Percentiles rank a stretch among this genome's conserved stretches.
Evolutionary conservation across 305 asterid genomes (phyloP).

Genomic region (Fraxinus dipetala): DNA sequence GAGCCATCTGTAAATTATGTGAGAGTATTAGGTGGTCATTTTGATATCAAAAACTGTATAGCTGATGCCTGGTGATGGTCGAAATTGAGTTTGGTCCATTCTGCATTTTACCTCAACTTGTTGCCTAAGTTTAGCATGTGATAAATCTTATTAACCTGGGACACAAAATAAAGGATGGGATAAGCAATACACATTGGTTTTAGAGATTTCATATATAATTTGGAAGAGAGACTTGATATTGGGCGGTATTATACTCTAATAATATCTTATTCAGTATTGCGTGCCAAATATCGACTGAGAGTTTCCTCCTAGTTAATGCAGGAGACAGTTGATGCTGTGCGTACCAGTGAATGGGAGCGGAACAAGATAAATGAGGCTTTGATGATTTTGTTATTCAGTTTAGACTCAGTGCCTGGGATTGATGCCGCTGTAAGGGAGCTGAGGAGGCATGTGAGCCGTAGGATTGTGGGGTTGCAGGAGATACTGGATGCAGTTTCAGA

Average conservation of each 20-base stretch:
- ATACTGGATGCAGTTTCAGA: slow-evolving; percentile 82
- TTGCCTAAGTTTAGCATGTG: neutral
- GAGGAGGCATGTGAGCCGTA: slow-evolving; percentile 78
- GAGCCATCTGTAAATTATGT: neutral
- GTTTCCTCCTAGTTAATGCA: slow-evolving; percentile 27
- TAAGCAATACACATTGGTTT: neutral
- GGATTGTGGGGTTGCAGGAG: slow-evolving; percentile 92
- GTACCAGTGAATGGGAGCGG: slow-evolving; percentile 61
- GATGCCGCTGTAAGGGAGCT: slow-evolving; percentile 79
- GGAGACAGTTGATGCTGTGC: slow-evolving; percentile 96
- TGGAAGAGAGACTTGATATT: neutral
- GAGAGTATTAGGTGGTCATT: neutral
- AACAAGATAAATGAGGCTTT: slow-evolving; percentile 77
- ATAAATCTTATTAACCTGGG: neutral
- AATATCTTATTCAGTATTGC: neutral
- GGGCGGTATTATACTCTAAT: neutral
- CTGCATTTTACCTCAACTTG: neutral
- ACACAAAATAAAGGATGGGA: neutral
- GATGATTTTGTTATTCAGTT: slow-evolving; percentile 61
- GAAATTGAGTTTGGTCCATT: neutral
- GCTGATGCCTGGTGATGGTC: neutral
- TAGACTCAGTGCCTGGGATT: slow-evolving; percentile 86
- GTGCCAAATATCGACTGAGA: neutral
- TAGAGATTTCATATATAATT: neutral
- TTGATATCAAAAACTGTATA: neutral